Base-by-base conservation (phyloP, 2,329 filamentous ascomycete genomes). In the Aspergillus pseudoviridinutans region DNA sequence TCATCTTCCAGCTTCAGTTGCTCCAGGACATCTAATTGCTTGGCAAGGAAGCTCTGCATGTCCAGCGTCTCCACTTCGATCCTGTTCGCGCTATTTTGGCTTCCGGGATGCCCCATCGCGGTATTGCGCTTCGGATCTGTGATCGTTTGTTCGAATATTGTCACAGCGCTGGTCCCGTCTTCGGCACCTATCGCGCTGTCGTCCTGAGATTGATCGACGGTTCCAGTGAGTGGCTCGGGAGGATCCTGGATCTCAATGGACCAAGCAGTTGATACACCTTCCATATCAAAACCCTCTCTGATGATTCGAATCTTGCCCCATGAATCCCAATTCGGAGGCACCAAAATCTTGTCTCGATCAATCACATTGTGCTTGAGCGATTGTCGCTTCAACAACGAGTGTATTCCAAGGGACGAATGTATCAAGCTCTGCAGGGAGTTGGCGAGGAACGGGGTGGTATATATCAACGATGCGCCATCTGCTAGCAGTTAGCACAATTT, bases 281-380 rank as follows among this genome's bases (percentile, higher is more conserved):
- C 94, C 24, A 95, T 90, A 64, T 97, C 91, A 67, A 97, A 97
- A 0, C 88, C 90, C 70, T 96, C 94, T 54, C 91, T 86, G 28
- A 97, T 80, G 49, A 97, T 91, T 46, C 93, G 84, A 59, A 99
- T 97, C 76, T 97, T 99, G 58, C 92, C 92, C 90, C 92, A 97
- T 0, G 92, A 97, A 74, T 99, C 94, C 94, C 94, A 99, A 73
- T 97, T 97, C 17, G 92, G 89, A 1, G 93, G 93, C 0, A 99
- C 90, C 4, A 97, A 82, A 55, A 99, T 92, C 80, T 95, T 95
- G 74, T 96, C 92, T 58, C 93, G 84, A 76, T 94, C 94, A 64
- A 95, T 94, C 59, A 95, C 90, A 67, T 96, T 96, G 72, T 92
- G 89, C 76, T 91, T 94, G 25, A 95, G 81, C 25, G 88, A 85